Conservation (phyloP, 1,284 basidiomycete genomes). For the Lignosus rhinocerotis region DNA sequence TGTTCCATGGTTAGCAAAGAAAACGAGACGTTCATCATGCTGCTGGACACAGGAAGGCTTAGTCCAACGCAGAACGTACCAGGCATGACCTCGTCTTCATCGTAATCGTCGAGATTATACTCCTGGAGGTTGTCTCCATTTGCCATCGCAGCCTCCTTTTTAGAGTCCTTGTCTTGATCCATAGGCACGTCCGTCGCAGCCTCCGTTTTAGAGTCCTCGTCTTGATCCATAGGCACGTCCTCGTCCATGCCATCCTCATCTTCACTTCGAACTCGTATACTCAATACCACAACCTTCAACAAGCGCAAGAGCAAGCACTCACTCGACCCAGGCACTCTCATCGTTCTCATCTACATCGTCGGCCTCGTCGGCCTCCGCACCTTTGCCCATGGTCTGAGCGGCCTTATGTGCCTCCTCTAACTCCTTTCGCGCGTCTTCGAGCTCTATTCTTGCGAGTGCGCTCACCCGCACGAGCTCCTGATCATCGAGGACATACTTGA, state of each 20-base stretch:
- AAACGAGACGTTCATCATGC: constrained; percentile 1
- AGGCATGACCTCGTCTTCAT: constrained; percentile 74
- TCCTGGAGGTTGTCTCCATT: constrained; percentile 82
- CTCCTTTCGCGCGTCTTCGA: constrained; percentile 86
- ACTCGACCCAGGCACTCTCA: constrained; percentile 79
- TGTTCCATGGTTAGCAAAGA: constrained; percentile 17
- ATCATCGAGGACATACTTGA: constrained; percentile 91
- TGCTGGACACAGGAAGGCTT: no score
- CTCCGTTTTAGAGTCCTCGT: constrained; percentile 28
- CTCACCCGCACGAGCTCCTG: constrained; percentile 90
- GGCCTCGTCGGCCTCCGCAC: constrained; percentile 61
- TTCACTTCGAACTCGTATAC: constrained; percentile 38
- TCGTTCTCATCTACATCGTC: constrained; percentile 50
- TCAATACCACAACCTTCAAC: constrained; percentile 23
- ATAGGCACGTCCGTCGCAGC: constrained; percentile 46
- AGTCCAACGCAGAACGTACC: constrained; percentile 56
- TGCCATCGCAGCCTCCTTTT: constrained; percentile 34
- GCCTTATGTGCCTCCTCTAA: constrained; percentile 82
- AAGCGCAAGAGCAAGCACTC: constrained; percentile 41
- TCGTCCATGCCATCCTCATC: constrained; percentile 68
- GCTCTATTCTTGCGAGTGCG: constrained; percentile 82
- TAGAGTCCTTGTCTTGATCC: constrained; percentile 31
- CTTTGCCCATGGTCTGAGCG: constrained; percentile 71
- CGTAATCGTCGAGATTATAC: constrained; percentile 95
- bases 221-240: constrained; percentile 45